Evolutionary conservation across 345 rosid genomes (phyloP).

Genomic region (Hibiscus tridactylites): DNA sequence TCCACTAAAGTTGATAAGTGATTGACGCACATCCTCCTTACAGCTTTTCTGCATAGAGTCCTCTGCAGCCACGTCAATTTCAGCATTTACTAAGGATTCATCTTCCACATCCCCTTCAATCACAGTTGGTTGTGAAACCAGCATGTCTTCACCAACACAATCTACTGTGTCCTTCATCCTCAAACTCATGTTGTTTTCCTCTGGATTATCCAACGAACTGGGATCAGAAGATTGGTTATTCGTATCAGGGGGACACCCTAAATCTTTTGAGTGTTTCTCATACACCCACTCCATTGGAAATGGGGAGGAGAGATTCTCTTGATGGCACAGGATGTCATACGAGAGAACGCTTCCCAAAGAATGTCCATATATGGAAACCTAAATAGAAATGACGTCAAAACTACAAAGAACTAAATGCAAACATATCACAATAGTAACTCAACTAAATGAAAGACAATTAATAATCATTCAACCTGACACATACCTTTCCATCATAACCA

Average conservation of each 20-base stretch:
- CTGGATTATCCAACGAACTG: slow-evolving; percentile 18
- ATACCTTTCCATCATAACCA: slow-evolving; percentile 93
- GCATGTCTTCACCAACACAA: slow-evolving; percentile 21
- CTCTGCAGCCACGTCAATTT: slow-evolving; percentile 5
- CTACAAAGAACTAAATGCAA: neutral
- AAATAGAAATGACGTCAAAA: slow-evolving; percentile 1
- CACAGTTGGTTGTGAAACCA: slow-evolving; percentile 20
- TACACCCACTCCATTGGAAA: slow-evolving; percentile 73
- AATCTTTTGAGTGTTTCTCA: slow-evolving; percentile 35
- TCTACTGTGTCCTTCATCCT: slow-evolving; percentile 20
- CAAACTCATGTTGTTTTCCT: slow-evolving; percentile 18
- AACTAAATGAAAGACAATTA: slow-evolving; percentile 5
- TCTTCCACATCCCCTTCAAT: slow-evolving; percentile 24
- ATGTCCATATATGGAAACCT: slow-evolving; percentile 95
- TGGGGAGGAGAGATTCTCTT: slow-evolving; percentile 69
- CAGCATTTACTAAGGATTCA: slow-evolving; percentile 5
- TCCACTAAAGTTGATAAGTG: slow-evolving; percentile 17
- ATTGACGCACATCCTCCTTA: slow-evolving; percentile 23
- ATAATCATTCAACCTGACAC: slow-evolving; percentile 13
- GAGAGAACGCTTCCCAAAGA: slow-evolving; percentile 98
- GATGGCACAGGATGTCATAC: slow-evolving; percentile 96
- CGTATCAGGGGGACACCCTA: slow-evolving; percentile 24
- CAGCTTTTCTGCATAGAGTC: slow-evolving; percentile 22
- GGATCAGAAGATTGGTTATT: slow-evolving; percentile 23
- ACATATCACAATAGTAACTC: neutral